Evolutionary conservation across 169 alveolate species (phyloP), one percentile per base, ranked within the genome.

Genomic region (Eimeria zaria): DNA sequence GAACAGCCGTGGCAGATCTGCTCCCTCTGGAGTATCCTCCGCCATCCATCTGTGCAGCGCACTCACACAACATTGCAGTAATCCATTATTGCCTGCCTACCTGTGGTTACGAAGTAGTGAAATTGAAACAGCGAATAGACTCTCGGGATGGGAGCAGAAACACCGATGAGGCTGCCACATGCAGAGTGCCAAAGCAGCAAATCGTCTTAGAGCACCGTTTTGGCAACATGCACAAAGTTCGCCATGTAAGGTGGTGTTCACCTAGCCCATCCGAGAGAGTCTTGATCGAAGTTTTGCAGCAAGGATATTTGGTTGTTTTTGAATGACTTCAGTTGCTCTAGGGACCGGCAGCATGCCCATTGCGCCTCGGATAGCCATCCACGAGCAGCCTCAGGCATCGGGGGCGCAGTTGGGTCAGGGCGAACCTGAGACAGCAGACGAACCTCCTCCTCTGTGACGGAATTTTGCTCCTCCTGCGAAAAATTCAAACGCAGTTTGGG

Each of bases 1-100:
- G 97, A 98, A 98, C 69, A 98, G 96, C 84, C 99, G 98, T 33
- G 99, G 99, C 85, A 99, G 96, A 80, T 99, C 99, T 46, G 99
- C 99, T 48, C 96, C 97, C 98, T 99, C 99, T 46, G 99, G 99
- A 96, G 98, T 98, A 97, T 99, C 99, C 95, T 99, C 99, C 73
- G 98, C 98, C 91, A 98, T 98, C 99, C 99, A 99, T 95, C 99
- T 99, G 97, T 41, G 51, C 62, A 51, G 36, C 51, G 12, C 44
- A 44, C 20, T 69, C 8, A 76, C 60, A 41, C 18, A 78, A 48
- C 36, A 1, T 46, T 27, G 88, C 27, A n/a, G 33, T 11, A 14
- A 12, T n/a, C 48, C 53, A 16, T 39, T 73, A 39, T 12, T 71
- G 81, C 4, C 81, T 39, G 81, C 9, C 16, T n/a, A 3, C 18